Evolutionary conservation across 345 rosid genomes (phyloP).

Genomic region (Gossypium stocksii): DNA sequence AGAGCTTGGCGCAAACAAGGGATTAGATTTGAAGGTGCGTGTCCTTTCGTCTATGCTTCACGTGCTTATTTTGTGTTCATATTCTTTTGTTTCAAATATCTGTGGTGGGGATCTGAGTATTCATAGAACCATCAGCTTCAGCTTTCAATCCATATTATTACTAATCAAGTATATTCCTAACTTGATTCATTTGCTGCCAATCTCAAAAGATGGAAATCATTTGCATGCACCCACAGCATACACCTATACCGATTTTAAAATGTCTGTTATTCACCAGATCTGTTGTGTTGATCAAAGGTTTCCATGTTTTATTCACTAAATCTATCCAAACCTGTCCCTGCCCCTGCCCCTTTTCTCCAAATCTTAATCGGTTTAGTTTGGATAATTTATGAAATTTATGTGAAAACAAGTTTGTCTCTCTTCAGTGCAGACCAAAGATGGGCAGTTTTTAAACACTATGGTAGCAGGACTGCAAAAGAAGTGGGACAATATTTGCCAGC

Average conservation of each 20-base stretch:
- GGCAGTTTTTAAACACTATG: constrained; percentile 30
- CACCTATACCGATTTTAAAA: too few species aligned
- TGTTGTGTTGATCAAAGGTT: too few species aligned
- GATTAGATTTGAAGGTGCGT: constrained; percentile 43
- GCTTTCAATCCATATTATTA: too few species aligned
- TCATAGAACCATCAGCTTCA: neutral
- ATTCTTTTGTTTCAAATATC: neutral
- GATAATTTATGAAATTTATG: constrained; percentile 23
- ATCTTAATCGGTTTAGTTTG: neutral
- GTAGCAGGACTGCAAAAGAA: constrained; percentile 37
- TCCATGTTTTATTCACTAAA: neutral
- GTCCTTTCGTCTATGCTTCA: constrained; percentile 14
- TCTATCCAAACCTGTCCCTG: neutral
- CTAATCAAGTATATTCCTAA: too few species aligned
- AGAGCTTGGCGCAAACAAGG: constrained; percentile 39
- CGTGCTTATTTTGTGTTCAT: neutral
- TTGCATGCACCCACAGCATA: too few species aligned
- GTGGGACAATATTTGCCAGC: constrained; percentile 44
- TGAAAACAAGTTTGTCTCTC: constrained; percentile 36
- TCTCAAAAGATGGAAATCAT: too few species aligned
- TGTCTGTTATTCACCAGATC: too few species aligned
- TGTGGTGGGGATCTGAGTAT: neutral
- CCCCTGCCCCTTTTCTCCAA: neutral
- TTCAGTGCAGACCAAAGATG: constrained; percentile 73
- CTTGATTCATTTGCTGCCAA: too few species aligned